Evolutionary conservation across 345 rosid genomes (phyloP).

Genomic region (Gossypium sturtianum): DNA sequence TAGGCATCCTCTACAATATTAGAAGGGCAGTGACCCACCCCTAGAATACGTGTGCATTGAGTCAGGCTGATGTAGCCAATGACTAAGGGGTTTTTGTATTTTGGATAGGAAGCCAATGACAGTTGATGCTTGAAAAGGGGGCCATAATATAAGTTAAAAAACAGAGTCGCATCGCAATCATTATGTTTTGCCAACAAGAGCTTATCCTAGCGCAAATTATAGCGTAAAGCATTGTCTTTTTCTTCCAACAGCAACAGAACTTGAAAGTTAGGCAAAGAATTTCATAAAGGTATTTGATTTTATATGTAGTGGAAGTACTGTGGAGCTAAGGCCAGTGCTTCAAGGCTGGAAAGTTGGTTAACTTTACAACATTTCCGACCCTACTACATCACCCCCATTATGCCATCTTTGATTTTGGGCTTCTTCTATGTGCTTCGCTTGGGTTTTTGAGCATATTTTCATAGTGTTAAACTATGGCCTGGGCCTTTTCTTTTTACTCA

Average conservation of each 20-base stretch:
- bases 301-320: neutral
- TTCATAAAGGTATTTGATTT: neutral
- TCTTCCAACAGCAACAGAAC: neutral
- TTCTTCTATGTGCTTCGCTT: neutral
- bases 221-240: neutral
- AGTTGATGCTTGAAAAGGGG: neutral
- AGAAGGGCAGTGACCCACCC: no score
- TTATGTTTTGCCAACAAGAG: neutral
- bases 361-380: neutral
- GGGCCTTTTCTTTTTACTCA: neutral
- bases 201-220: neutral
- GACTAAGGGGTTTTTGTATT: no score
- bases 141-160: neutral
- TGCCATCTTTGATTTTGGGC: neutral
- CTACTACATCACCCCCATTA: neutral
- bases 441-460: neutral
- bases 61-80: no score
- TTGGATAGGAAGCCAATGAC: no score
- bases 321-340: neutral
- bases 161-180: neutral
- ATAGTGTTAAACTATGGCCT: neutral
- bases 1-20: no score
- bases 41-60: no score
- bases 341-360: neutral
- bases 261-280: neutral